phyloP scores from a whole-genome alignment of 2,329 filamentous ascomycete species.

The Aspergillus spinulosporus region DNA sequence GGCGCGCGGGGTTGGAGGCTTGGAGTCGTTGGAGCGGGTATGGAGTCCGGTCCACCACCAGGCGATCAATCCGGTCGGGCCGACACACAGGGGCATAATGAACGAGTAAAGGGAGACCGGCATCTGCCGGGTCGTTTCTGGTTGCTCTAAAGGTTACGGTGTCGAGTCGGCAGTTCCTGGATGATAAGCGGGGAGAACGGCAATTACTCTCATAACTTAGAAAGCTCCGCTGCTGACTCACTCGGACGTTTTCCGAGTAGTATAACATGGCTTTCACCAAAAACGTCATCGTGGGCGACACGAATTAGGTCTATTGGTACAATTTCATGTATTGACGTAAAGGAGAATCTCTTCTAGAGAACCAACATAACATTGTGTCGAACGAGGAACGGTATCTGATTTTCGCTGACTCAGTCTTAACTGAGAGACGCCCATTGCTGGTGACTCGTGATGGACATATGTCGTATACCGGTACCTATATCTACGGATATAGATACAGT shows the following conservation, averaged over 20 bases:
- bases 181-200: background rate
- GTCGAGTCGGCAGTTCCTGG: background rate
- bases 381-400: too few relatives aligned
- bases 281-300: too few relatives aligned
- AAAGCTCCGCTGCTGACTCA: background rate
- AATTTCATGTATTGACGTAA: too few relatives aligned
- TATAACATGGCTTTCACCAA: too few relatives aligned
- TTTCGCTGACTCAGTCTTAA: too few relatives aligned
- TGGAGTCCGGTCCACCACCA: background rate
- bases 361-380: too few relatives aligned
- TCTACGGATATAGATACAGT: background rate
- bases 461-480: too few relatives aligned
- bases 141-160: background rate
- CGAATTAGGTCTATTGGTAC: too few relatives aligned
- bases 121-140: background rate
- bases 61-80: background rate
- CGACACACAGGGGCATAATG: background rate
- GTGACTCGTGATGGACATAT: too few relatives aligned
- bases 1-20: conserved; percentile 12
- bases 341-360: too few relatives aligned
- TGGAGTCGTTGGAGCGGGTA: background rate
- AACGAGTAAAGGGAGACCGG: background rate
- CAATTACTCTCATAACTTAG: too few relatives aligned
- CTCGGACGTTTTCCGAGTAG: background rate
- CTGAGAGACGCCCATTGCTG: too few relatives aligned